Evolutionary conservation across 371 early-diverging fungal species (phyloP).

Genomic region (Circinella minor): DNA sequence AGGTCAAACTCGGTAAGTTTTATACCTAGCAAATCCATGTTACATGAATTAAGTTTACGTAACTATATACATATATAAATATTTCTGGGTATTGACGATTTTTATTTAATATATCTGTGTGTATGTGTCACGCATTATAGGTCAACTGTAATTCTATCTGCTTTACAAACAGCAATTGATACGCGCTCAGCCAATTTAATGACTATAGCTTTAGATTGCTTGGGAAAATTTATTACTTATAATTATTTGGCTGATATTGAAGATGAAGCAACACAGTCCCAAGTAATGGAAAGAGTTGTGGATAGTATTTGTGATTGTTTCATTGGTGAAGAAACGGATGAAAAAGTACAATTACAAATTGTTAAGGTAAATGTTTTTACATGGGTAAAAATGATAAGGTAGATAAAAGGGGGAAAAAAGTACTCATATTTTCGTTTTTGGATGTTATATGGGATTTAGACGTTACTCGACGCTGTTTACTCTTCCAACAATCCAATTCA

Average conservation of each 20-base stretch:
- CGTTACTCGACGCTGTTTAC: conserved; percentile 83
- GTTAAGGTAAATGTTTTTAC: conserved; percentile 55
- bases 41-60: too few species aligned
- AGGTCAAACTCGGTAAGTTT: conserved; percentile 43
- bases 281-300: conserved; percentile 61
- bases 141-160: conserved; percentile 58
- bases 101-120: too few species aligned
- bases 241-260: conserved; percentile 65
- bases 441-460: conserved; percentile 45
- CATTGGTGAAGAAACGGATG: conserved; percentile 76
- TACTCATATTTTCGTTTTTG: conserved; percentile 2
- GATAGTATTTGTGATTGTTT: conserved; percentile 63
- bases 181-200: conserved; percentile 59
- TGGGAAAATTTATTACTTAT: conserved; percentile 79
- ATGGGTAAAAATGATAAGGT: neutral
- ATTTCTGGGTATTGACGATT: too few species aligned
- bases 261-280: conserved; percentile 45
- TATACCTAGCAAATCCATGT: neutral
- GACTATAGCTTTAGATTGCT: conserved; percentile 68
- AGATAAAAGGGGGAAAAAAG: conserved; percentile 19
- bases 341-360: conserved; percentile 76
- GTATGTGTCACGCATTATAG: conserved; percentile 21
- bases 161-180: conserved; percentile 63
- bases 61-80: too few species aligned
- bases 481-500: conserved; percentile 72